These are phyloP conservation scores for Suillus brevipes DNA, from an alignment of 768 basidiomycete species.

Conservation along the genomic window DNA sequence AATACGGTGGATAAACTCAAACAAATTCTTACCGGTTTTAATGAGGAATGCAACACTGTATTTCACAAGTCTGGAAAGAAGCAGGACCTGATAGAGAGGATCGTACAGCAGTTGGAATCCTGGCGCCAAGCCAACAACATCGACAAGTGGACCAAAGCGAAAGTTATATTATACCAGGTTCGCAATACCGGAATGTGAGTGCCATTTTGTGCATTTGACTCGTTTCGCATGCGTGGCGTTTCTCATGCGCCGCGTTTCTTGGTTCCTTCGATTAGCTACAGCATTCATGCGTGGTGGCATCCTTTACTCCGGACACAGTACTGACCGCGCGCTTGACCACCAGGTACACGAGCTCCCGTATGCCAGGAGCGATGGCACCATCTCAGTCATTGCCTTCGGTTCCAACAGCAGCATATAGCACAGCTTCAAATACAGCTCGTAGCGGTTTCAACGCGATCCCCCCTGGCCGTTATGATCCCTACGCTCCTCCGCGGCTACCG, in stretches of 20 bases:
- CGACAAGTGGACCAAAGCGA: conserved; percentile 72
- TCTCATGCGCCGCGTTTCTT: conserved; percentile 13
- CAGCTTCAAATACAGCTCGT: conserved; percentile 18
- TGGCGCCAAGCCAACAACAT: conserved; percentile 58
- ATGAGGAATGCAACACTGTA: conserved; percentile 71
- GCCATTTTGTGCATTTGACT: conserved; percentile 10
- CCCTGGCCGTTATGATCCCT: conserved; percentile 62
- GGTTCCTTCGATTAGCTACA: conserved; percentile 4
- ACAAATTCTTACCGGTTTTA: conserved; percentile 74
- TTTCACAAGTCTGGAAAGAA: conserved; percentile 82
- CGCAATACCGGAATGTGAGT: conserved; percentile 68
- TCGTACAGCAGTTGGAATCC: conserved; percentile 54
- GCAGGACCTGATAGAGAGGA: conserved; percentile 82
- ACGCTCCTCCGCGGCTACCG: conserved; percentile 55
- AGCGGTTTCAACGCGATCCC: conserved; percentile 23
- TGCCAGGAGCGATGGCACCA: conserved; percentile 22
- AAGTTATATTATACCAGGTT: conserved; percentile 66
- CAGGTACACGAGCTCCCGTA: conserved; percentile 31
- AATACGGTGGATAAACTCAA: conserved; percentile 88
- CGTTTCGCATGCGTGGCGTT: conserved; percentile 13
- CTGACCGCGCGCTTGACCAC: conserved; percentile 18
- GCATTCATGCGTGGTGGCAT: conserved; percentile 10
- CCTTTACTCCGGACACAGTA: conserved; percentile 2
- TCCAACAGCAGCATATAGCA: conserved; percentile 17
- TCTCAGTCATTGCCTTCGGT: conserved; percentile 28